Conservation (phyloP, 2,329 filamentous ascomycete species). For the Cercospora sojina region DNA sequence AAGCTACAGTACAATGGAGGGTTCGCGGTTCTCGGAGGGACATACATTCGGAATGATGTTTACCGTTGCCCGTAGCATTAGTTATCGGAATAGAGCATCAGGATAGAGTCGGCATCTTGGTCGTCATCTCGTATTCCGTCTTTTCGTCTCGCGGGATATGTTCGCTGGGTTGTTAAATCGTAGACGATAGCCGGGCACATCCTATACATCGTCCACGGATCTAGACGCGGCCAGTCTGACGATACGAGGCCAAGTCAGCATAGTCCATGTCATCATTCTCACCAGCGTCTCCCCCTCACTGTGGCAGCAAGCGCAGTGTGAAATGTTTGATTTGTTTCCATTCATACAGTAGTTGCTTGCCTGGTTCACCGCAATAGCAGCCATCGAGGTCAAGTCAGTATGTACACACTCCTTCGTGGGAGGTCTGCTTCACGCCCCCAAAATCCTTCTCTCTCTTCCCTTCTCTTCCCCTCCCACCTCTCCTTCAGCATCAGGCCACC, state of each 20-base stretch:
- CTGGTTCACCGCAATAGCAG: background rate
- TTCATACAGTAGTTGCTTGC: background rate
- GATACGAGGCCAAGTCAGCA: background rate
- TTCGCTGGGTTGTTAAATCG: background rate
- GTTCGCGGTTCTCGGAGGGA: no score
- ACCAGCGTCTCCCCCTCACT: background rate
- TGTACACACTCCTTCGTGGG: background rate
- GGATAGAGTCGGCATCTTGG: background rate
- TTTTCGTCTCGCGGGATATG: background rate
- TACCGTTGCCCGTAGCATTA: no score
- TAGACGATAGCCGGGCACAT: background rate
- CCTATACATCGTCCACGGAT: background rate
- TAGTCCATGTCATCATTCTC: background rate
- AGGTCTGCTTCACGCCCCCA: background rate
- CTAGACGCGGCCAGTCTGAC: background rate
- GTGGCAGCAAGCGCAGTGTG: background rate
- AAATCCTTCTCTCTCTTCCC: background rate
- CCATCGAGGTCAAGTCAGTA: background rate
- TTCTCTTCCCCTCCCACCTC: background rate
- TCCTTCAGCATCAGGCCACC: conserved; percentile 1
- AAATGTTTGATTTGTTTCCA: background rate
- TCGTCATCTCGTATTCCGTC: background rate
- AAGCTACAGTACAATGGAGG: no score
- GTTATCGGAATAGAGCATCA: no score
- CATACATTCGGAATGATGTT: no score